Percentiles rank a stretch among this genome's conserved stretches.
Evolutionary conservation across 176 grass and related monocot genomes (phyloP).

Genomic region (Paspalum vaginatum): DNA sequence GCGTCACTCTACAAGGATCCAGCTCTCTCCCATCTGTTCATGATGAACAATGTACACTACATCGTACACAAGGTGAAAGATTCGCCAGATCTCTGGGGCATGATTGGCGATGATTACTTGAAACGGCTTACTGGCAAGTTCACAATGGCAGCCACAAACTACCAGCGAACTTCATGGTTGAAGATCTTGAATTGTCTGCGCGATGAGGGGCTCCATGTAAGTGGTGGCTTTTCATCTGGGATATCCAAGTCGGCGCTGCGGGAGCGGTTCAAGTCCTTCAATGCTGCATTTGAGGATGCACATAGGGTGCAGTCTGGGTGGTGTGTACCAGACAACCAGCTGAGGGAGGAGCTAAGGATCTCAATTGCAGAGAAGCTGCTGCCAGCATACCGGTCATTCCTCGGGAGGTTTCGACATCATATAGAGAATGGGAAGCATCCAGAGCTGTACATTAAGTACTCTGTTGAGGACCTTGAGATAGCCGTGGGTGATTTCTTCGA

Average conservation of each 20-base stretch:
- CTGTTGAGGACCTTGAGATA: conserved; percentile 84
- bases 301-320: conserved; percentile 76
- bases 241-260: conserved; percentile 78
- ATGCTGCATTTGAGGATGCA: conserved; percentile 78
- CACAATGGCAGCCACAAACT: conserved; percentile 61
- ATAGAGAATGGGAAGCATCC: conserved; percentile 91
- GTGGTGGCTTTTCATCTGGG: conserved; percentile 75
- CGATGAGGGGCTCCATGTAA: conserved; percentile 87
- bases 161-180: conserved; percentile 70
- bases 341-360: conserved; percentile 90
- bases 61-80: conserved; percentile 93
- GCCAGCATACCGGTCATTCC: conserved; percentile 87
- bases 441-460: conserved; percentile 87
- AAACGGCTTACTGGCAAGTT: conserved; percentile 73
- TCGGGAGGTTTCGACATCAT: conserved; percentile 87
- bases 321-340: conserved; percentile 75
- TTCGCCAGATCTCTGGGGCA: conserved; percentile 65
- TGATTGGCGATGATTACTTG: conserved; percentile 87
- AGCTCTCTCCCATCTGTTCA: conserved; percentile 72
- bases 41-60: conserved; percentile 96
- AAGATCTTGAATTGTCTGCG: conserved; percentile 80
- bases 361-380: conserved; percentile 85
- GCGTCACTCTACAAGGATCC: conserved; percentile 72
- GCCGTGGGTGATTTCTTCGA: conserved; percentile 77
- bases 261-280: conserved; percentile 90